These are phyloP conservation scores for Lactarius evosmus DNA, from an alignment of 768 basidiomycete genomes.

Conservation along the genomic window DNA sequence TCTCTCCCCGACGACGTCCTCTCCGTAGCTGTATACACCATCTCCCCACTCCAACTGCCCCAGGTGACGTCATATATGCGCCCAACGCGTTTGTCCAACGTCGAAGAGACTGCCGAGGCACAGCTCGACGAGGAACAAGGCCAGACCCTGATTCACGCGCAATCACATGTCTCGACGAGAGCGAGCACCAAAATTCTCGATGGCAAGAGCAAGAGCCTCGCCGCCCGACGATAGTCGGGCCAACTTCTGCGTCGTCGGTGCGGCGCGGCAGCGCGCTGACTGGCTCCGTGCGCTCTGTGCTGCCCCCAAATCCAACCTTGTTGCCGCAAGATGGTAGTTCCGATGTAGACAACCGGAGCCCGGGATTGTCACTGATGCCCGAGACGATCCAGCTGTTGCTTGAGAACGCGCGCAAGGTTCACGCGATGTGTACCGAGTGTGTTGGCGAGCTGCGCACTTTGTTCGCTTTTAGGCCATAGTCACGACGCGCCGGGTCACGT, in stretches of 20 bases:
- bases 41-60: not conserved
- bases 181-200: not conserved
- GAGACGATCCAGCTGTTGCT: slow-evolving; percentile 82
- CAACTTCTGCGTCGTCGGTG: slow-evolving; percentile 32
- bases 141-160: not conserved
- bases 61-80: slow-evolving; percentile 33
- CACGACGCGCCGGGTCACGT: not conserved
- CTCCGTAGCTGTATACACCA: not conserved
- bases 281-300: slow-evolving; percentile 67
- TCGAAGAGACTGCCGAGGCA: slow-evolving; percentile 55
- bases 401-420: slow-evolving; percentile 78
- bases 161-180: not conserved
- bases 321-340: slow-evolving; percentile 17
- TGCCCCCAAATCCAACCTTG: slow-evolving; percentile 39
- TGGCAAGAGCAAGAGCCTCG: slow-evolving; percentile 37
- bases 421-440: slow-evolving; percentile 61
- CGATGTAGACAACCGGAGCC: slow-evolving; percentile 31
- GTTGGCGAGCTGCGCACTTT: slow-evolving; percentile 60
- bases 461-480: slow-evolving; percentile 34
- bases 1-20: slow-evolving; percentile 2
- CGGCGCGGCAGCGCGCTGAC: slow-evolving; percentile 34
- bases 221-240: slow-evolving; percentile 19
- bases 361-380: slow-evolving; percentile 70
- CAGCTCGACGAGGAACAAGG: slow-evolving; percentile 33
- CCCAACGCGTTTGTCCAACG: slow-evolving; percentile 62